Evolutionary conservation across 2,329 filamentous ascomycete genomes (phyloP).

Genomic region (Cytospora leucostoma): DNA sequence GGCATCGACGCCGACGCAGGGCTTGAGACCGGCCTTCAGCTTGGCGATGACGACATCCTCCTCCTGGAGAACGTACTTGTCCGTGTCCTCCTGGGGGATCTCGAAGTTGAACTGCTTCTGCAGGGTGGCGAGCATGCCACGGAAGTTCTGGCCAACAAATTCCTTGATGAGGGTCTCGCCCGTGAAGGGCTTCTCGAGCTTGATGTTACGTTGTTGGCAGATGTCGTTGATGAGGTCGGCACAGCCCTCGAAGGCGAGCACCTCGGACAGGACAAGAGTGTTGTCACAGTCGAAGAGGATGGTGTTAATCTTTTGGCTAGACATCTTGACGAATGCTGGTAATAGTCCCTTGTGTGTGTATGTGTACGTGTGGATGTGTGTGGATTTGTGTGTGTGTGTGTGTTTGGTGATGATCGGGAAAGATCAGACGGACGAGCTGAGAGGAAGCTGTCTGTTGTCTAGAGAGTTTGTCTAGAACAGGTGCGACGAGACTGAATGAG

Average conservation of each 20-base stretch:
- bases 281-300: constrained; percentile 83
- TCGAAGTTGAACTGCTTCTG: constrained; percentile 75
- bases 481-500: constrained; percentile 1
- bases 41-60: constrained; percentile 83
- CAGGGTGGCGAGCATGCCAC: constrained; percentile 80
- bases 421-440: not conserved
- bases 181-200: constrained; percentile 66
- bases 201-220: constrained; percentile 62
- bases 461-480: constrained; percentile 5
- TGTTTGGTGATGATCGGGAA: not conserved
- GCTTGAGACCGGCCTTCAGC: constrained; percentile 66
- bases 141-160: constrained; percentile 94
- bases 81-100: constrained; percentile 67
- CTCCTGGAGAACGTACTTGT: constrained; percentile 73
- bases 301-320: constrained; percentile 59
- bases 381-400: not conserved
- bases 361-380: not conserved
- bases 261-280: constrained; percentile 89
- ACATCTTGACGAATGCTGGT: constrained; percentile 15
- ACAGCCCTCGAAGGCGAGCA: constrained; percentile 88
- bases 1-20: constrained; percentile 68
- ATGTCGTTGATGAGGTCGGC: constrained; percentile 88
- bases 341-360: not conserved
- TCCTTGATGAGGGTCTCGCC: constrained; percentile 77
- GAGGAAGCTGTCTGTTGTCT: constrained; percentile 3